These are phyloP conservation scores for Viola pubescens DNA, from an alignment of 441 rosid species.

Conservation along the genomic window DNA sequence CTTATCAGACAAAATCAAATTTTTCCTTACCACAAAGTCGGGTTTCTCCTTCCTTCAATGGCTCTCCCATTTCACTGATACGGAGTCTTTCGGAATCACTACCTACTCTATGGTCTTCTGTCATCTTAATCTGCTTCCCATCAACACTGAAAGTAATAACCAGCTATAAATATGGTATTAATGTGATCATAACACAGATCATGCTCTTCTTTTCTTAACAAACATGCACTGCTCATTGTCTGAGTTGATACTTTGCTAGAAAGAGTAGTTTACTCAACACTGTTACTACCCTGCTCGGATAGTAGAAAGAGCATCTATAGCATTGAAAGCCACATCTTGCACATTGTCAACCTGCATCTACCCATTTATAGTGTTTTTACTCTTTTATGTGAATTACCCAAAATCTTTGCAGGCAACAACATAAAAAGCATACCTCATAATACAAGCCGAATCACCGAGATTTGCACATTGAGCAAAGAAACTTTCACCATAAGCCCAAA, in stretches of 20 bases:
- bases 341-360: no score
- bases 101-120: constrained; percentile 81
- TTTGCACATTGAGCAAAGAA: constrained; percentile 90
- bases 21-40: constrained; percentile 59
- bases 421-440: constrained; percentile 52
- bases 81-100: constrained; percentile 70
- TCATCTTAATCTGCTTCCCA: constrained; percentile 70
- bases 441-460: constrained; percentile 90
- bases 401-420: neutral
- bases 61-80: constrained; percentile 55
- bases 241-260: no score
- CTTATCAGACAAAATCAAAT: neutral
- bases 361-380: no score
- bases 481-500: constrained; percentile 56
- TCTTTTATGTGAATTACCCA: no score
- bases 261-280: no score
- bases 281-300: no score
- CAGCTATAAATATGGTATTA: constrained; percentile 18
- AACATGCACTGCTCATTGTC: no score
- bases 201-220: neutral
- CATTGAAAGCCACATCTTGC: no score
- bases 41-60: constrained; percentile 77
- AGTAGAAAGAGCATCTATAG: no score
- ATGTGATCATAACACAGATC: constrained; percentile 1
- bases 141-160: constrained; percentile 44